Percentiles rank a stretch among this genome's conserved stretches.
These are phyloP conservation scores for Aspergillus caelatus DNA, from an alignment of 2,329 filamentous ascomycete genomes.

Conservation along the genomic window DNA sequence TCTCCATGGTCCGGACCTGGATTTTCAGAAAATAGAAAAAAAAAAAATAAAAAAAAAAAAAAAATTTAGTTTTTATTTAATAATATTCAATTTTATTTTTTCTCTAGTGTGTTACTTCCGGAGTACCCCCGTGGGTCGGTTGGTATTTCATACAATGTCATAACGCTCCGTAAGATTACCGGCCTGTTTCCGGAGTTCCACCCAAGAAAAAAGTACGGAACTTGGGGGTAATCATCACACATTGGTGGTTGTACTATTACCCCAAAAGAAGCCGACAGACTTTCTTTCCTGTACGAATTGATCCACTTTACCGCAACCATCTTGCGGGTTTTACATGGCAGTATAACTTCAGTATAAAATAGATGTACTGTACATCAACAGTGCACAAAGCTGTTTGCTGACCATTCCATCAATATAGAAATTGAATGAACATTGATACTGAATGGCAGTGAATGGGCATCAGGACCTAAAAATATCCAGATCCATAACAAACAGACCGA, in stretches of 20 bases:
- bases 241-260: conserved; percentile 6
- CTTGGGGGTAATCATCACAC: conserved; percentile 5
- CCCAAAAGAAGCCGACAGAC: background rate
- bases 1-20: conserved; percentile 20
- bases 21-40: conserved; percentile 3
- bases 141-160: conserved; percentile 26
- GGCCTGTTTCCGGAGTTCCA: conserved; percentile 33
- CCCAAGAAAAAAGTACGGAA: conserved; percentile 28
- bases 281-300: conserved; percentile 7
- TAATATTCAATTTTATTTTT: conserved; percentile 15
- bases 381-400: background rate
- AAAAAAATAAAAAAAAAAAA: conserved; percentile 2
- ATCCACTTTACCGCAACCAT: conserved; percentile 8
- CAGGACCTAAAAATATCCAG: conserved; percentile 13
- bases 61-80: conserved; percentile 7
- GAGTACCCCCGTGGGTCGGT: conserved; percentile 29
- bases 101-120: conserved; percentile 25
- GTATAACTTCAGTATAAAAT: background rate
- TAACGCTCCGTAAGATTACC: conserved; percentile 29
- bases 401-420: background rate
- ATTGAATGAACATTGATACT: background rate
- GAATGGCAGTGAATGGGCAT: conserved; percentile 2
- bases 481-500: conserved; percentile 4
- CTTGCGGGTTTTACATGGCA: background rate
- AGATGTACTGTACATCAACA: conserved; percentile 1